These are phyloP conservation scores for Trichoderma sp. DNA, from an alignment of 2,329 filamentous ascomycete species.

Conservation along the genomic window DNA sequence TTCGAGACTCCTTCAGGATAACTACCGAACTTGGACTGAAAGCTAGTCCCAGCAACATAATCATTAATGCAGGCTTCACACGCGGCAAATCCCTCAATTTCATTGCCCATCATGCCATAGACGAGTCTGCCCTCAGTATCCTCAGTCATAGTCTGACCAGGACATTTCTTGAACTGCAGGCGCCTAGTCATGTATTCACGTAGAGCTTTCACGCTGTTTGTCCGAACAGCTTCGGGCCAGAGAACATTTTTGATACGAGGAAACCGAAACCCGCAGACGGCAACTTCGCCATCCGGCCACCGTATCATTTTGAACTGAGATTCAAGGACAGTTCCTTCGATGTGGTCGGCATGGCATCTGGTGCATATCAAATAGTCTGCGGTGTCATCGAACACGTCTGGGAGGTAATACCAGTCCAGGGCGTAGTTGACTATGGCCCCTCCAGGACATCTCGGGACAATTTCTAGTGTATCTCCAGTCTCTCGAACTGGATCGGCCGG, in stretches of 20 bases:
- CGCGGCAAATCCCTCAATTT: constrained; percentile 33
- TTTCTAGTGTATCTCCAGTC: constrained; percentile 26
- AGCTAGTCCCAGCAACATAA: constrained; percentile 28
- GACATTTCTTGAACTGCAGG: constrained; percentile 31
- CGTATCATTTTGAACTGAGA: constrained; percentile 27
- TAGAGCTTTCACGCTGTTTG: constrained; percentile 27
- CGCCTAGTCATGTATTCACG: constrained; percentile 32
- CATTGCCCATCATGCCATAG: constrained; percentile 28
- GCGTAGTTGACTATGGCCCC: constrained; percentile 28
- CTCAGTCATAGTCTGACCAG: constrained; percentile 24
- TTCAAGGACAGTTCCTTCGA: constrained; percentile 33
- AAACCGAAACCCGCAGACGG: constrained; percentile 2
- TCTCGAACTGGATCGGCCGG: background rate
- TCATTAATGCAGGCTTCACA: constrained; percentile 42
- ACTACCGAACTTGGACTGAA: constrained; percentile 32
- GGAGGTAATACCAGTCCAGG: constrained; percentile 33
- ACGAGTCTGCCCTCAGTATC: constrained; percentile 32
- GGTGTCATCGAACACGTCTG: constrained; percentile 22
- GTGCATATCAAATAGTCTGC: constrained; percentile 39
- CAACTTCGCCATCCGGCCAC: constrained; percentile 24
- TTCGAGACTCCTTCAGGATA: constrained; percentile 14
- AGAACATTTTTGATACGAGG: constrained; percentile 36
- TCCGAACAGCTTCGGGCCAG: constrained; percentile 33
- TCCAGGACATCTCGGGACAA: constrained; percentile 31
- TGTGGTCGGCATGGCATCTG: constrained; percentile 40